Evolutionary conservation across 1,139 yeast genomes (phyloP), one percentile per base, ranked within the genome.

Genomic region (Yamadazyma atlantica): DNA sequence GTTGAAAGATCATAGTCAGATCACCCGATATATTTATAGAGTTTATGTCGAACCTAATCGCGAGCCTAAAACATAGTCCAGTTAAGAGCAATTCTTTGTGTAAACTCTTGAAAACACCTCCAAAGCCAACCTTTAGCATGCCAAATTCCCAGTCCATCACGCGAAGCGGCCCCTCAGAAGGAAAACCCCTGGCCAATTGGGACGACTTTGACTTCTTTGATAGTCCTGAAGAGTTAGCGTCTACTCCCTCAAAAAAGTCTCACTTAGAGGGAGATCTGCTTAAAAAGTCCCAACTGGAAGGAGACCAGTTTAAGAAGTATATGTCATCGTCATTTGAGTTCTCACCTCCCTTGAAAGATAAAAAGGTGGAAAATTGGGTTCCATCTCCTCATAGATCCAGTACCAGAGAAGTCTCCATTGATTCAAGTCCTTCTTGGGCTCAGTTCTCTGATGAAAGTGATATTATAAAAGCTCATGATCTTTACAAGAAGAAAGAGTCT

Each of bases 391-490:
- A 16, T 26, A 16, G 15, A 13, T 12, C 16, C 11, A 12, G 16
- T 16, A 16, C 16, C 21, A 5, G 8, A 26, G 16, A n/a, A 12
- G 29, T 12, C 4, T 26, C 29, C 7, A 11, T 28, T n/a, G 12
- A 6, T 16, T 28, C 30, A 10, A 28, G 30, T 18, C 29, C 27
- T 3, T 18, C 32, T 4, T 33, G 36, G 36, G 27, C 36, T 11
- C 26, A 33, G 10, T 33, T 27, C n/a, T 19, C 24, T 21, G 36
- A 33, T 26, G 35, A 32, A 23, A 35, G 30, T 9, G 40, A 38
- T 38, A 34, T 38, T 8, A 30, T 38, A 13, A 9, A n/a, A 21
- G 29, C 38, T 5, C 38, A 34, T 21, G 36, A 34, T 4, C 21
- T 3, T 16, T 38, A 17, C 29, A 33, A 21, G 10, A 31, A 32